Conservation (phyloP, 2,329 filamentous ascomycete genomes). For the Drechslera avenae region DNA sequence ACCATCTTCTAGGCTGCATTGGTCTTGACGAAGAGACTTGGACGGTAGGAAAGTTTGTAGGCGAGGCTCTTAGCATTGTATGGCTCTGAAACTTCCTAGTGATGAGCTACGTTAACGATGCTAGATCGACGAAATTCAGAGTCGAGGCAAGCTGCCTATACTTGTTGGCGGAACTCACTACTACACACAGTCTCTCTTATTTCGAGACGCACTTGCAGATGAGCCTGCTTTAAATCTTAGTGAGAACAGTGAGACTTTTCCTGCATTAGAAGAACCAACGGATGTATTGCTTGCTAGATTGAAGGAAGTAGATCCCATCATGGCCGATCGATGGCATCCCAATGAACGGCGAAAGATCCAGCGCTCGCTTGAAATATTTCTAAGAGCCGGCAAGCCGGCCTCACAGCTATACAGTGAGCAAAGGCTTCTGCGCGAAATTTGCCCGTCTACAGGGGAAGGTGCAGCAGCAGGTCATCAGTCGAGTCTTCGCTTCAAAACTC, state of each 20-base stretch:
- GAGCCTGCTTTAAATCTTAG: constrained; percentile 45
- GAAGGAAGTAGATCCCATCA: constrained; percentile 80
- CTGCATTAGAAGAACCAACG: constrained; percentile 73
- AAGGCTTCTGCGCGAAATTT: constrained; percentile 41
- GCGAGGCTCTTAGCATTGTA: constrained; percentile 65
- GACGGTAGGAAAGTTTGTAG: constrained; percentile 79
- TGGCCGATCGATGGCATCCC: constrained; percentile 92
- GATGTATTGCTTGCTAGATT: constrained; percentile 75
- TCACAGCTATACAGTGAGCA: constrained; percentile 90
- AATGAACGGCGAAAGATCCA: constrained; percentile 89
- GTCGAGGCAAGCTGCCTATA: constrained; percentile 80
- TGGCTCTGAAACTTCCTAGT: neutral
- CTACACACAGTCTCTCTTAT: constrained; percentile 87
- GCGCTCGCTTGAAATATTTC: constrained; percentile 86
- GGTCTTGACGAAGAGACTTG: constrained; percentile 77
- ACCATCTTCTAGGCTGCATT: constrained; percentile 85
- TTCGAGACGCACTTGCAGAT: constrained; percentile 70
- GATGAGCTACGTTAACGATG: neutral
- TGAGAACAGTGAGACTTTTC: constrained; percentile 52
- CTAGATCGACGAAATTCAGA: constrained; percentile 75
- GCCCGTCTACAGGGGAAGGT: constrained; percentile 6
- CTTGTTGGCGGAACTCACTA: constrained; percentile 95
- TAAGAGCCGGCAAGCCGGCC: constrained; percentile 78
- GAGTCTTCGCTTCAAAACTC: constrained; percentile 59
- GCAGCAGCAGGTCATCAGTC: neutral